phyloP scores from a whole-genome alignment of 164 flowering plant species.

The Nelumbo lutea region DNA sequence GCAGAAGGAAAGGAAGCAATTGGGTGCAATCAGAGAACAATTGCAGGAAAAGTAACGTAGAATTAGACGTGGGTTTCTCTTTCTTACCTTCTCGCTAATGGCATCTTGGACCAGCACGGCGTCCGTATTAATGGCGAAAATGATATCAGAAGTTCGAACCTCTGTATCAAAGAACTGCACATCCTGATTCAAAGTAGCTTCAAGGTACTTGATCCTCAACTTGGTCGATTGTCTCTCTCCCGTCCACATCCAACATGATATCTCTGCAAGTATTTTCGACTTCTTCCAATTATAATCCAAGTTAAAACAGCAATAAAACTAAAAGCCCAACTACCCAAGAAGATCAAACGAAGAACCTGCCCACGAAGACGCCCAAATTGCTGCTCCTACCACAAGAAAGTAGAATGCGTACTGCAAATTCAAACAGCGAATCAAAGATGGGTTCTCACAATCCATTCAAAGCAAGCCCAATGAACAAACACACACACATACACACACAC shows the following conservation, averaged over 20 bases:
- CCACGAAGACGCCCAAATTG: slow-evolving; percentile 97
- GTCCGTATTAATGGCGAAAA: slow-evolving; percentile 86
- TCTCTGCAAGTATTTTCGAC: slow-evolving; percentile 50
- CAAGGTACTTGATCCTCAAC: slow-evolving; percentile 92
- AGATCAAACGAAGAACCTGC: slow-evolving; percentile 48
- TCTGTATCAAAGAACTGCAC: slow-evolving; percentile 89
- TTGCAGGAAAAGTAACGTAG: not conserved
- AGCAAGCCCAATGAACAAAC: not conserved
- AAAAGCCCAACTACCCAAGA: not conserved
- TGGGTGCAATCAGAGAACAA: not conserved
- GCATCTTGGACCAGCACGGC: slow-evolving; percentile 96
- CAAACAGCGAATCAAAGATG: slow-evolving; percentile 12
- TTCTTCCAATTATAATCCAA: slow-evolving; percentile 1
- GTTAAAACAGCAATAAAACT: not conserved
- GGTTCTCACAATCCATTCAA: not conserved
- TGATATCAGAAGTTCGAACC: slow-evolving; percentile 86
- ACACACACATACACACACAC: too few relatives aligned
- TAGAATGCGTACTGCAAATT: slow-evolving; percentile 81
- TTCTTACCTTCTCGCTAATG: slow-evolving; percentile 89
- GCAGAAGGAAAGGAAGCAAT: slow-evolving; percentile 12
- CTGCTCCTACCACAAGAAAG: slow-evolving; percentile 94
- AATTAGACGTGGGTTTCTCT: not conserved
- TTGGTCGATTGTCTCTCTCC: slow-evolving; percentile 94
- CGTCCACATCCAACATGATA: slow-evolving; percentile 99
- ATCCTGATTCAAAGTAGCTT: slow-evolving; percentile 91